Base-by-base conservation (phyloP, 129 eudicot genomes). In the Escallonia rubra region DNA sequence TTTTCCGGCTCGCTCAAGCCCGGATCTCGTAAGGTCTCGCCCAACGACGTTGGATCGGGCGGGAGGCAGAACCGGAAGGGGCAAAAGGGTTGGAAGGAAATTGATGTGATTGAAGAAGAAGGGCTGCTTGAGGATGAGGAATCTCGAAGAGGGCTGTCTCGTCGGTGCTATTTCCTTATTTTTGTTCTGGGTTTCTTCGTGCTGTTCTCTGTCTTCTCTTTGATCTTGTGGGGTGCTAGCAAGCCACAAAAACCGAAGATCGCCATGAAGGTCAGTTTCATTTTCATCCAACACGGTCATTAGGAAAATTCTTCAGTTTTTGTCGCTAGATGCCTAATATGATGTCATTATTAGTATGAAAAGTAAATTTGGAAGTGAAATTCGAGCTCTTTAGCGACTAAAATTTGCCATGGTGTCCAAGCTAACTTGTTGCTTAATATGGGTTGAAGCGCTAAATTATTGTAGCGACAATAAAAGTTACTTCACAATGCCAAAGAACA, bases 1-100 rank as follows among this genome's bases (percentile, higher is more conserved):
- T 92, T 86, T 59, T 92, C 98, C 39, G 96, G 98, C 43, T 82
- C 91, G 34, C 78, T 90, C 7, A 86, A 82, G 50, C 85, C 88
- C 44, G 91, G 90, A 47, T 72, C 95, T 2, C 78, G 85, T 9
- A 87, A 87, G 72, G 63, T 91, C 42, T 46, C 79, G 45, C 89
- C 91, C 0, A 79, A 82, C 74, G 90, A 82, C 47, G 38, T n/a
- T 64, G 82, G 81, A 10, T 44, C 81, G 10, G 77, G 62, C 40
- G 67, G 71, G 43, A 47, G 79, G 14, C 41, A 77, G 49, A 64
- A 69, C 43, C 45, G 67, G 40, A 51, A 70, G 64, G 80, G 67
- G 15, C 76, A 49, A 43, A 82, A 80, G 68, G 59, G 73, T 2
- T 74, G 86, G 81, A 85, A 81, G 41, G 83, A 81, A 4, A 71